These are phyloP conservation scores for Ehretia macrophylla DNA, from an alignment of 257 asterid genomes.

Conservation along the genomic window DNA sequence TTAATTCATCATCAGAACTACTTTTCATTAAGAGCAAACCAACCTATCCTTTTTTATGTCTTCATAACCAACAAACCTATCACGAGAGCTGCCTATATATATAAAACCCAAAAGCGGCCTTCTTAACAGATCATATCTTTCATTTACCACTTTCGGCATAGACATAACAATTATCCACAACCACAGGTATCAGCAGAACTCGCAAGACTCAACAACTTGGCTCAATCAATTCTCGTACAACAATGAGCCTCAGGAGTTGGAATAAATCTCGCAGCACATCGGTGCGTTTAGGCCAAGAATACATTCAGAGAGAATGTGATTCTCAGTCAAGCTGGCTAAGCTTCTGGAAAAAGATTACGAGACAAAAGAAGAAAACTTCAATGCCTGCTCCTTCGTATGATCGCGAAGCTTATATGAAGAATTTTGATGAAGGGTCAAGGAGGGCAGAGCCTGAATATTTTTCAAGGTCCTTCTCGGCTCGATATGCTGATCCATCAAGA, in stretches of 20 bases:
- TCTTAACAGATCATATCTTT: too few relatives aligned
- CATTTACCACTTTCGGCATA: too few relatives aligned
- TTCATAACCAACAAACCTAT: too few relatives aligned
- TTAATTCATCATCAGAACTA: too few relatives aligned
- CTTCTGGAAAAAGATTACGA: slow-evolving; percentile 46
- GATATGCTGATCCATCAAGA: slow-evolving; percentile 60
- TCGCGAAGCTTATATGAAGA: slow-evolving; percentile 50
- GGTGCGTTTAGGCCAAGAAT: slow-evolving; percentile 36
- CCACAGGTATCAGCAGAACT: too few relatives aligned
- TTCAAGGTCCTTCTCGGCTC: slow-evolving; percentile 65
- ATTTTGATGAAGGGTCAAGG: slow-evolving; percentile 53
- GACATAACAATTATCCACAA: too few relatives aligned
- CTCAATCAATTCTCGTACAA: too few relatives aligned
- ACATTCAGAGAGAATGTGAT: slow-evolving; percentile 15
- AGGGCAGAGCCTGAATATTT: slow-evolving; percentile 52
- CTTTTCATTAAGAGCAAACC: too few relatives aligned
- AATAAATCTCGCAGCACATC: slow-evolving; percentile 48
- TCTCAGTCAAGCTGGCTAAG: slow-evolving; percentile 37
- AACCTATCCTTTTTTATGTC: too few relatives aligned
- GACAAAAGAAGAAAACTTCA: slow-evolving; percentile 19
- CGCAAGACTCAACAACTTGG: too few relatives aligned
- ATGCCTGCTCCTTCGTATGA: slow-evolving; percentile 28
- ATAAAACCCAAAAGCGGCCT: too few relatives aligned
- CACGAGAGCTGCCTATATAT: too few relatives aligned
- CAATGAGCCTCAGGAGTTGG: slow-evolving; percentile 29